These are phyloP conservation scores for Akanthomyces uredinophilus DNA, from an alignment of 2,329 filamentous ascomycete species.

Conservation along the genomic window DNA sequence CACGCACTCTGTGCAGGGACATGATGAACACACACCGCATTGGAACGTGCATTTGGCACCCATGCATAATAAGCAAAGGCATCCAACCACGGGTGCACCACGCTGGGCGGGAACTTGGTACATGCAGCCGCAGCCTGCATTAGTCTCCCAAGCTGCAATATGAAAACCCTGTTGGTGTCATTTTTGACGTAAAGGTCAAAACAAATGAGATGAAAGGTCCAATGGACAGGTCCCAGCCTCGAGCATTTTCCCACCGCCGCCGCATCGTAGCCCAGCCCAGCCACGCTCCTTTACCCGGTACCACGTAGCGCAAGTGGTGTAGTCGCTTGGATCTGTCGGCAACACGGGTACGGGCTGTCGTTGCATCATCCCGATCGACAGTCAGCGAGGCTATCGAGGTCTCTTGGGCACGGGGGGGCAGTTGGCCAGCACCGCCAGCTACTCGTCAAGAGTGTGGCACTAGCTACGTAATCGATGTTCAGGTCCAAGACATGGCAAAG, in stretches of 20 bases:
- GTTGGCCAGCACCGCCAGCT: too few relatives aligned
- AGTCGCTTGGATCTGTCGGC: not conserved
- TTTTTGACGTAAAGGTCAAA: not conserved
- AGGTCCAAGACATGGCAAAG: too few relatives aligned
- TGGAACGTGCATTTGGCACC: not conserved
- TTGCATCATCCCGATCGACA: not conserved
- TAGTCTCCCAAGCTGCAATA: not conserved
- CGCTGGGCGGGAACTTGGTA: not conserved
- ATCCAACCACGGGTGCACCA: not conserved
- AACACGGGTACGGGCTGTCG: not conserved
- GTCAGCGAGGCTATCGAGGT: too few relatives aligned
- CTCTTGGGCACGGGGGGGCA: too few relatives aligned
- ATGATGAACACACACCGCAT: not conserved
- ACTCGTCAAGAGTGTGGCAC: too few relatives aligned
- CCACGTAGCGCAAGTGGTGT: not conserved
- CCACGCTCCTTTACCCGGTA: not conserved
- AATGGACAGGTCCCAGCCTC: not conserved
- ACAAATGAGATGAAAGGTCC: not conserved
- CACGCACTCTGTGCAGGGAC: not conserved
- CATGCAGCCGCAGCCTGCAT: not conserved
- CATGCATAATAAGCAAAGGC: not conserved
- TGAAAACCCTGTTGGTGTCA: not conserved
- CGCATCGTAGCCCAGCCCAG: not conserved
- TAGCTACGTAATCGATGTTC: too few relatives aligned
- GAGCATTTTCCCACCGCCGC: not conserved